Evolutionary conservation across 768 basidiomycete genomes (phyloP), one percentile per base, ranked within the genome.

Genomic region (Ephemerocybe angulata): DNA sequence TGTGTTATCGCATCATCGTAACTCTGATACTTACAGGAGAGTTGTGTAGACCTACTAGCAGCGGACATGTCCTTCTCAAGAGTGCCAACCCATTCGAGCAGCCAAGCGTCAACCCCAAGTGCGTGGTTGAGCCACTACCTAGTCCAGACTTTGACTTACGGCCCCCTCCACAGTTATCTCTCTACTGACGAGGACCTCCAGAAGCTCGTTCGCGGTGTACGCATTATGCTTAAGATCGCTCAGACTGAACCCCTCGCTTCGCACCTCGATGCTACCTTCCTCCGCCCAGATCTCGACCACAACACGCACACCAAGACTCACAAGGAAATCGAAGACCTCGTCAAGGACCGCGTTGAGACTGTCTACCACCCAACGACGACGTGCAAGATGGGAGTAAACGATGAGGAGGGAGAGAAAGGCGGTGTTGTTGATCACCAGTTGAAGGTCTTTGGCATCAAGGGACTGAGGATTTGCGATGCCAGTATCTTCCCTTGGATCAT

Each of bases 321-420:
- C 50, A 70, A 66, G n/a, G 76, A 79, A 50, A 51, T 81, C 3
- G 71, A 68, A 37, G 69, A 74, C 15, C 28, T 77, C 19, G 67
- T 81, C n/a, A 64, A 68, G 33, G 67, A 72, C 15, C 72, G 76
- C 22, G 62, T 75, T 1, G 73, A 76, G 58, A 80, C 79, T n/a
- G 62, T 79, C 24, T 81, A 78, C 60, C 79, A 80, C 57, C 78
- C 77, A 1, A 65, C 72, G 1, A 65, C 74, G 24, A 76, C 77
- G 12, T 79, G 77, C 55, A 68, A 74, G 24, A 80, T 81, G 79
- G 74, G 72, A 2, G 74, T 75, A 6, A 52, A 56, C 17, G 46
- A 27, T 15, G 27, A 22, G 7, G 44, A 46, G 12, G 44, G 22
- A 3, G 68, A 71, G 40, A 61, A 76, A 30, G 70, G 66, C 19